phyloP scores from a whole-genome alignment of 2,329 filamentous ascomycete species.

The Colletotrichum musae region DNA sequence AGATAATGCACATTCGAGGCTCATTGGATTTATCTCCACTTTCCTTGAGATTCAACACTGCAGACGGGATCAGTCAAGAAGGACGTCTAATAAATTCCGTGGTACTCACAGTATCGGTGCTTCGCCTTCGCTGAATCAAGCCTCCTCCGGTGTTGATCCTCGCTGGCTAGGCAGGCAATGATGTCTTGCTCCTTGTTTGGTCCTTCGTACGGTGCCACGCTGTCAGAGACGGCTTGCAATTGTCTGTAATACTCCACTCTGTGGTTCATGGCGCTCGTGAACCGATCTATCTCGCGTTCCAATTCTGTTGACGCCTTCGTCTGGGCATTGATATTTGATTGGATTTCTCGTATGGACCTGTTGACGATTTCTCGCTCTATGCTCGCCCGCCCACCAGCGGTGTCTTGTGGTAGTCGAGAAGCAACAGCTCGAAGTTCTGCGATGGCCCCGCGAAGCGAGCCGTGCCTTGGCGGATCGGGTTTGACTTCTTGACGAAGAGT shows the following conservation, averaged over 20 bases:
- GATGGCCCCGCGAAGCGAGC: slow-evolving; percentile 80
- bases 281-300: slow-evolving; percentile 81
- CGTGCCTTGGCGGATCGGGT: slow-evolving; percentile 59
- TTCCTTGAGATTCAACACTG: slow-evolving; percentile 68
- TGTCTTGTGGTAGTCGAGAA: slow-evolving; percentile 74
- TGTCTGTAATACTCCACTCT: slow-evolving; percentile 93
- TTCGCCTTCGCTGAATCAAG: slow-evolving; percentile 79
- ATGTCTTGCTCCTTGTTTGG: slow-evolving; percentile 67
- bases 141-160: slow-evolving; percentile 68
- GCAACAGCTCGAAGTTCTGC: slow-evolving; percentile 77
- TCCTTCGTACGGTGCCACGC: slow-evolving; percentile 81
- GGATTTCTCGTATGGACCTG: slow-evolving; percentile 72
- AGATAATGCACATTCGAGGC: slow-evolving; percentile 86
- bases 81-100: no score
- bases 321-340: slow-evolving; percentile 67
- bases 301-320: slow-evolving; percentile 62
- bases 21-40: slow-evolving; percentile 75
- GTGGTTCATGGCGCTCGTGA: slow-evolving; percentile 85
- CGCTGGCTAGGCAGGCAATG: slow-evolving; percentile 58
- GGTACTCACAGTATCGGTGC: slow-evolving; percentile 75
- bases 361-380: slow-evolving; percentile 77
- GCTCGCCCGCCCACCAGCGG: slow-evolving; percentile 45
- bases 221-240: slow-evolving; percentile 91
- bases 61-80: neutral
- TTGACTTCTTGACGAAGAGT: slow-evolving; percentile 62